Evolutionary conservation across 148 eudicot genomes (phyloP).

Genomic region (Vaccinium corymbosum): DNA sequence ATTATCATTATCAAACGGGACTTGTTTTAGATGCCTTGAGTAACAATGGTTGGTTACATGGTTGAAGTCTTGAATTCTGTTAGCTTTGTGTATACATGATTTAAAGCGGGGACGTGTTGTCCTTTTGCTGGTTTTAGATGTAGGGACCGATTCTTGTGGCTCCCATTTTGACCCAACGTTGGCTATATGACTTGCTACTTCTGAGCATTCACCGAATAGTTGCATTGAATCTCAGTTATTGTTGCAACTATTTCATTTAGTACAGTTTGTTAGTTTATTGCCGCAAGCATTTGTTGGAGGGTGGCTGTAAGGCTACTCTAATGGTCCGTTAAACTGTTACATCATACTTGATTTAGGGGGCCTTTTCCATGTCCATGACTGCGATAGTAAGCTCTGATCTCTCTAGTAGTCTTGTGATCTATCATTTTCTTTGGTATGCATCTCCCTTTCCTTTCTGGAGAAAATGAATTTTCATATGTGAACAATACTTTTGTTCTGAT

Average conservation of each 20-base stretch:
- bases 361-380: not conserved
- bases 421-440: not conserved
- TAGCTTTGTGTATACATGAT: not conserved
- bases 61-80: not conserved
- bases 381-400: not conserved
- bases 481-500: not conserved
- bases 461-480: not conserved
- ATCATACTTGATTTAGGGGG: not conserved
- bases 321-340: not conserved
- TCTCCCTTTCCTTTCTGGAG: not conserved
- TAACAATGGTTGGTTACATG: not conserved
- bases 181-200: not conserved
- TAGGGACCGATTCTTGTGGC: not conserved
- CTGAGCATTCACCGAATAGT: not conserved
- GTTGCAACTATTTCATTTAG: not conserved
- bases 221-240: not conserved
- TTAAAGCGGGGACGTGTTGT: not conserved
- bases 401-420: not conserved
- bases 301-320: not conserved
- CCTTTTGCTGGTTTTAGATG: not conserved
- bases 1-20: not conserved
- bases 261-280: not conserved
- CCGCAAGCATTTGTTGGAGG: not conserved
- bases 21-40: not conserved
- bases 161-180: not conserved